Evolutionary conservation across 176 grass and related monocot species (phyloP), one percentile per base, ranked within the genome.

Genomic region (Carex pumila): DNA sequence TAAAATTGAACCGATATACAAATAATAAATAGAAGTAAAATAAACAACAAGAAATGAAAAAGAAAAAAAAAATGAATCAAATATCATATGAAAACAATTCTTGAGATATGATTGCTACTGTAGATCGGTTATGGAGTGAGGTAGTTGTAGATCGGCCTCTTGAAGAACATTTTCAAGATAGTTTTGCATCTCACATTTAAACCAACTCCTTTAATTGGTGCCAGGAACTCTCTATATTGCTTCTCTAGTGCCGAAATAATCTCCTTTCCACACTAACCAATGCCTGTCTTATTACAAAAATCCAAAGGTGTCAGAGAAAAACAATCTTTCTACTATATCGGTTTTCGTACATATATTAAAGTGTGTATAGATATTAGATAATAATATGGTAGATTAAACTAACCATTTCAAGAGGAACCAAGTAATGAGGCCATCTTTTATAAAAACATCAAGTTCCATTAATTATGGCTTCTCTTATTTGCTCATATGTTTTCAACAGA

Each of bases 361-460:
- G 6, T 76, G 22, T 13, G 41, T 61, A 62, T 11, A 11, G 32
- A n/a, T n/a, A n/a, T n/a, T n/a, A n/a, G n/a, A n/a, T n/a, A n/a
- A 71, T 34, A n/a, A 72, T 21, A 31, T 76, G 43, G 0, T 70
- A 68, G 21, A 34, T 54, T 45, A 52, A 61, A 63, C 91, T 81
- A 84, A 98, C 95, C 85, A 83, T 89, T 85, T 98, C 95, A 85
- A 98, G 85, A 72, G 70, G 88, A 89, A 98, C 81, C 64, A 94
- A 86, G 86, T 94, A 98, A 30, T 93, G 89, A 84, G 95, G 95
- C 91, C 95, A 98, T 89, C 92, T 91, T 63, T 94, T 71, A 94
- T 98, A 83, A 94, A 89, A 66, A 98, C 92, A 50, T 89, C 91
- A 62, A 93, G 91, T 84, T 94, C 95, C 64, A 77, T 89, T 87